Conservation (phyloP, 192 early-diverging fungal species). For the Umbelopsis isabellina region DNA sequence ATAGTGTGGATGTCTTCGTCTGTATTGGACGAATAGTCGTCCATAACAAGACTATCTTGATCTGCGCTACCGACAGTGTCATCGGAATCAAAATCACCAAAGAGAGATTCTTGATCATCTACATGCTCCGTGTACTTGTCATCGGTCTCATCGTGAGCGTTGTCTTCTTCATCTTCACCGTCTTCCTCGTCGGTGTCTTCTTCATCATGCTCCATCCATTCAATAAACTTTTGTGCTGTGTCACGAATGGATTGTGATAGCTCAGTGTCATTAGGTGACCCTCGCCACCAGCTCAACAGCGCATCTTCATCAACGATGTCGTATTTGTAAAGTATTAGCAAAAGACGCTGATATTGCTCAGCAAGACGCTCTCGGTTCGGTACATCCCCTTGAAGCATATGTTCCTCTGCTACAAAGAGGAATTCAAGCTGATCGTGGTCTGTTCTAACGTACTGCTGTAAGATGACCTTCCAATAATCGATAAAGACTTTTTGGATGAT, state of each 20-base stretch:
- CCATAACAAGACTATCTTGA: background rate
- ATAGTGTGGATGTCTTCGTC: constrained; percentile 12
- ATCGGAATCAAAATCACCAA: constrained; percentile 2
- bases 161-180: constrained; percentile 31
- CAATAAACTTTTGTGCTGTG: constrained; percentile 42
- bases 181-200: constrained; percentile 33
- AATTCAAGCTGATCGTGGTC: constrained; percentile 39
- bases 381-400: constrained; percentile 3
- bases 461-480: constrained; percentile 45
- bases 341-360: constrained; percentile 42
- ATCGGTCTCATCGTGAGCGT: constrained; percentile 25
- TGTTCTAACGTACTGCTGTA: constrained; percentile 41
- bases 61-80: constrained; percentile 3
- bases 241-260: constrained; percentile 30
- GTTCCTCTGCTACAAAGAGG: constrained; percentile 34
- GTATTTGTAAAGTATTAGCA: constrained; percentile 50
- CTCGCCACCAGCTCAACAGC: constrained; percentile 47
- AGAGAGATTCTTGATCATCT: constrained; percentile 3
- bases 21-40: constrained; percentile 14
- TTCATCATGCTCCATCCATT: constrained; percentile 42
- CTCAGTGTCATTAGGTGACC: constrained; percentile 15
- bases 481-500: constrained; percentile 38
- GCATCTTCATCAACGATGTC: constrained; percentile 51
- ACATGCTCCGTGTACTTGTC: constrained; percentile 17
- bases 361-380: constrained; percentile 20